Conservation (phyloP, 1,284 basidiomycete genomes). For the Ustilago nuda region DNA sequence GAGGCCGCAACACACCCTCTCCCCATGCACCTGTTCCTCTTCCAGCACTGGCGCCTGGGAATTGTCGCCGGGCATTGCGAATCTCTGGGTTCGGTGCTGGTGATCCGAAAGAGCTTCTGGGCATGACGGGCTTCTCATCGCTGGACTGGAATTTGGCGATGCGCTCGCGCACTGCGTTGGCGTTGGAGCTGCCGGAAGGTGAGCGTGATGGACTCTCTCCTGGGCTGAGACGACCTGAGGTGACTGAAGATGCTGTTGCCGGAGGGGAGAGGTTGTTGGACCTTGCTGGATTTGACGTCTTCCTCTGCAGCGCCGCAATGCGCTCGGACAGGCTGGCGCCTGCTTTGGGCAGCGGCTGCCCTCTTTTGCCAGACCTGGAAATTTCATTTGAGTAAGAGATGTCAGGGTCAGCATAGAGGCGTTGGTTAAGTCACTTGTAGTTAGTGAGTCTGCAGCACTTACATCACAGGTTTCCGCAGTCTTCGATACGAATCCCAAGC, state of each 20-base stretch:
- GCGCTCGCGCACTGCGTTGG: constrained; percentile 55
- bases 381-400: background rate
- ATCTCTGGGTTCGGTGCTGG: constrained; percentile 59
- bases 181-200: constrained; percentile 30
- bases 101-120: constrained; percentile 60
- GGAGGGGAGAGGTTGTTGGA: constrained; percentile 40
- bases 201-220: constrained; percentile 45
- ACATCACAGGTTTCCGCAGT: constrained; percentile 11
- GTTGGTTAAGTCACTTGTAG: too few relatives aligned
- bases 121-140: constrained; percentile 57
- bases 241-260: constrained; percentile 12
- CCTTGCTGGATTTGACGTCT: constrained; percentile 44
- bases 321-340: constrained; percentile 58
- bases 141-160: constrained; percentile 60
- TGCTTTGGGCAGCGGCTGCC: constrained; percentile 41
- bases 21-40: constrained; percentile 58
- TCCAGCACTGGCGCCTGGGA: constrained; percentile 49
- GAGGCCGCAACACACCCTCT: constrained; percentile 58
- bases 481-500: too few relatives aligned
- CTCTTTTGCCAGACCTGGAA: constrained; percentile 33
- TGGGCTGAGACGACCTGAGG: constrained; percentile 39
- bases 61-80: constrained; percentile 42
- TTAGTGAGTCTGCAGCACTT: constrained; percentile 1
- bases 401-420: background rate
- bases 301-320: constrained; percentile 62